Conservation (phyloP, 2,329 filamentous ascomycete species). For the Colletotrichum sp. region DNA sequence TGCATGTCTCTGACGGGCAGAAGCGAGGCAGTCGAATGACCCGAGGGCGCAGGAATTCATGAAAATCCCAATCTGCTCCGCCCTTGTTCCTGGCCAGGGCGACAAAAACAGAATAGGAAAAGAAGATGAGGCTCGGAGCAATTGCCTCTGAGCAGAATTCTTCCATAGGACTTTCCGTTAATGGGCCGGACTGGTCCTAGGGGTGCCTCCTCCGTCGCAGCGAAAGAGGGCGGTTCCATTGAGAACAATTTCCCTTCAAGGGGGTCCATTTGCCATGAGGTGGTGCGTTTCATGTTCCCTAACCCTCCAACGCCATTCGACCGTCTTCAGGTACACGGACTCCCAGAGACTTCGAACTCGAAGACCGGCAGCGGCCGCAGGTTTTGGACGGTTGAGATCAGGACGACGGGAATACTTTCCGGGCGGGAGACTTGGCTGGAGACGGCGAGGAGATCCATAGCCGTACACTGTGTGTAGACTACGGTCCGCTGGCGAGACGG, state of each 20-base stretch:
- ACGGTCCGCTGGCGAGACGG: background rate
- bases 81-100: background rate
- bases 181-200: background rate
- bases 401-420: background rate
- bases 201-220: slow-evolving; percentile 6
- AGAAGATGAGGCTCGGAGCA: background rate
- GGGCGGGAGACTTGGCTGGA: background rate
- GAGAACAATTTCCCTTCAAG: slow-evolving; percentile 12
- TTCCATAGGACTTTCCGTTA: background rate
- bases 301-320: slow-evolving; percentile 14
- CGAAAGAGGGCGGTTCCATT: slow-evolving; percentile 7
- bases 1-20: background rate
- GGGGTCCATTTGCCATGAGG: slow-evolving; percentile 16
- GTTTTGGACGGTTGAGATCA: background rate
- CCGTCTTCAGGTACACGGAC: slow-evolving; percentile 5
- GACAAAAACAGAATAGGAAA: background rate
- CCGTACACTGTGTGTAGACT: background rate
- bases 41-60: slow-evolving; percentile 3
- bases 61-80: slow-evolving; percentile 1
- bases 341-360: background rate
- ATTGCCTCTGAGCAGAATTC: background rate
- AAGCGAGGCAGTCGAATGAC: background rate
- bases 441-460: background rate
- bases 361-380: slow-evolving; percentile 4
- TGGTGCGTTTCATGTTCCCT: slow-evolving; percentile 20